Evolutionary conservation across 148 eudicot species (phyloP).

Genomic region (Cornus florida): DNA sequence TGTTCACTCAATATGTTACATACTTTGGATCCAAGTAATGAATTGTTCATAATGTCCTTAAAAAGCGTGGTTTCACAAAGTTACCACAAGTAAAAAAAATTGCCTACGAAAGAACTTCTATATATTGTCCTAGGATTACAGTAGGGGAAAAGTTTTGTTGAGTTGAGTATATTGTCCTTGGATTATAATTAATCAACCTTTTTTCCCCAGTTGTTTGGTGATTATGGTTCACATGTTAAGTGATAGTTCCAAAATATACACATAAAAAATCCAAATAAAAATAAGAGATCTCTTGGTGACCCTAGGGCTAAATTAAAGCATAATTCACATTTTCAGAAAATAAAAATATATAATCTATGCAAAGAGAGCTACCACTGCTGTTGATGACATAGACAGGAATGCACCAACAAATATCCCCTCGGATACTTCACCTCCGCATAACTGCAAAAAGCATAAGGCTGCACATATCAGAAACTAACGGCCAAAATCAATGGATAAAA

Average conservation of each 20-base stretch:
- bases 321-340: neutral
- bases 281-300: neutral
- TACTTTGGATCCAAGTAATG: neutral
- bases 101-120: neutral
- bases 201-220: neutral
- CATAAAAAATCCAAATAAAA: neutral
- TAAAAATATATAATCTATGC: neutral
- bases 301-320: neutral
- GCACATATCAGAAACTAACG: conserved; percentile 5
- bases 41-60: neutral
- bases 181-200: too few species aligned
- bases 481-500: conserved; percentile 11
- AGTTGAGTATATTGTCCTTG: neutral
- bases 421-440: conserved; percentile 54
- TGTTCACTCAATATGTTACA: neutral
- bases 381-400: conserved; percentile 65
- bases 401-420: conserved; percentile 62
- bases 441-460: conserved; percentile 44
- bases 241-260: neutral
- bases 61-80: neutral
- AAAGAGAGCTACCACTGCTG: conserved; percentile 50
- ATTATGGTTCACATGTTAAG: neutral
- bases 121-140: neutral
- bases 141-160: neutral
- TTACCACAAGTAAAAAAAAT: neutral